These are phyloP conservation scores for Multifurca ochricompacta DNA, from an alignment of 768 basidiomycete genomes.

Conservation along the genomic window DNA sequence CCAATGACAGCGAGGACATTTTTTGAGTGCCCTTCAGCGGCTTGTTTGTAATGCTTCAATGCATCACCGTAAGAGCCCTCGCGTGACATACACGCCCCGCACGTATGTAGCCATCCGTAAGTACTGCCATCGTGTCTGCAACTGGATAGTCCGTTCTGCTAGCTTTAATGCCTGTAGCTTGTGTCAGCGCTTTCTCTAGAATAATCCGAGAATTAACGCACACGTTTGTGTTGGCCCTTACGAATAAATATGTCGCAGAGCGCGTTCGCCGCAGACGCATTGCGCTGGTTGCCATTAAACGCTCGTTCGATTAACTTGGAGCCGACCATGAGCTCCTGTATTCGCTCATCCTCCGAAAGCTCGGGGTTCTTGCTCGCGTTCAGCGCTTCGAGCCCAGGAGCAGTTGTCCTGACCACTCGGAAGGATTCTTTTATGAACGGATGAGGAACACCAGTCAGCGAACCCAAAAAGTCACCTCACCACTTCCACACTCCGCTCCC, in stretches of 20 bases:
- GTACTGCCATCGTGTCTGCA: conserved; percentile 76
- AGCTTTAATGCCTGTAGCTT: conserved; percentile 70
- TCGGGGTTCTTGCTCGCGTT: conserved; percentile 75
- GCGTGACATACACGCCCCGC: conserved; percentile 77
- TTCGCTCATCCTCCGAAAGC: conserved; percentile 55
- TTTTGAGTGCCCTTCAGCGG: conserved; percentile 62
- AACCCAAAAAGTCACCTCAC: conserved; percentile 37
- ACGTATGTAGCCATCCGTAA: conserved; percentile 81
- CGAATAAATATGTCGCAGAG: conserved; percentile 72
- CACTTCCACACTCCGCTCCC: conserved; percentile 83
- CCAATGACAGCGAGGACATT: conserved; percentile 77
- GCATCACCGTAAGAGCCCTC: conserved; percentile 60
- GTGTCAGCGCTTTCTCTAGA: not conserved
- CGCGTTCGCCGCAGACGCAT: conserved; percentile 76
- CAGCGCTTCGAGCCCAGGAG: conserved; percentile 81
- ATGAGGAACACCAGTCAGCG: not conserved
- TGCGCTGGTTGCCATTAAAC: conserved; percentile 73
- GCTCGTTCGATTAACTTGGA: conserved; percentile 67
- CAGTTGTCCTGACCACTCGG: conserved; percentile 70
- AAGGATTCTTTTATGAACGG: conserved; percentile 49
- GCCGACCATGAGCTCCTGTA: conserved; percentile 51
- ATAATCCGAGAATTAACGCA: conserved; percentile 25
- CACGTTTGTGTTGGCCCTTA: conserved; percentile 57
- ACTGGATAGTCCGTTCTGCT: conserved; percentile 90
- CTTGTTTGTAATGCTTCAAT: conserved; percentile 57